Conservation (phyloP, 805 yeast species). For the Cyberlindnera samutprakarnensis region DNA sequence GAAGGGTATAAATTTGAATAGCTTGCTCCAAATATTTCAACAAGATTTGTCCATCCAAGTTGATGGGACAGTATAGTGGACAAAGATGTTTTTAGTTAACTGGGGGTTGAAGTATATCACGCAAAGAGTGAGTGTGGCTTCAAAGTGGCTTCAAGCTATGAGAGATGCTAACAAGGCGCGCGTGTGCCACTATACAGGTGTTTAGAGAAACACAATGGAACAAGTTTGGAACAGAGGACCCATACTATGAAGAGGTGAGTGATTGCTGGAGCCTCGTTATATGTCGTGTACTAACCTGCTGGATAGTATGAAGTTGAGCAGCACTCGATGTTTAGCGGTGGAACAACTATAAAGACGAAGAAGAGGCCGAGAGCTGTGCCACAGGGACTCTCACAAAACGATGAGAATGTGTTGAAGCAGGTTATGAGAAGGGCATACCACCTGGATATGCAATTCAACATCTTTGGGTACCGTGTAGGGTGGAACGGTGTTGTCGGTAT, state of each 20-base stretch:
- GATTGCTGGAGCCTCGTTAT: background rate
- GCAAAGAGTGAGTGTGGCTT: constrained; percentile 14
- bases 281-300: background rate
- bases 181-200: too few relatives aligned
- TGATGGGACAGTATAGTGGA: too few relatives aligned
- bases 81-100: constrained; percentile 15
- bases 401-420: constrained; percentile 38
- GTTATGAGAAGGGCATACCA: constrained; percentile 58
- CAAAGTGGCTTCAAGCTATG: background rate
- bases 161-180: too few relatives aligned
- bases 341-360: constrained; percentile 13
- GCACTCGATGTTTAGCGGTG: constrained; percentile 14
- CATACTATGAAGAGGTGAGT: constrained; percentile 31
- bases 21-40: too few relatives aligned
- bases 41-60: too few relatives aligned
- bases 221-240: constrained; percentile 35
- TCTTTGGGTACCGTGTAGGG: constrained; percentile 62
- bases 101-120: constrained; percentile 17
- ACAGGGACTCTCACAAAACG: constrained; percentile 45
- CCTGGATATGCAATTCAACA: constrained; percentile 56
- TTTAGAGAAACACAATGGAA: constrained; percentile 27
- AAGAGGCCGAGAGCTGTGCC: constrained; percentile 38
- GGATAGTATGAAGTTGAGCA: constrained; percentile 18
- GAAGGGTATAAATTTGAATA: too few relatives aligned
- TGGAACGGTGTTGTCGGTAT: constrained; percentile 63